Evolutionary conservation across 495 filamentous ascomycete genomes (phyloP), one percentile per base, ranked within the genome.

Genomic region (Aspergillus conjunctus): DNA sequence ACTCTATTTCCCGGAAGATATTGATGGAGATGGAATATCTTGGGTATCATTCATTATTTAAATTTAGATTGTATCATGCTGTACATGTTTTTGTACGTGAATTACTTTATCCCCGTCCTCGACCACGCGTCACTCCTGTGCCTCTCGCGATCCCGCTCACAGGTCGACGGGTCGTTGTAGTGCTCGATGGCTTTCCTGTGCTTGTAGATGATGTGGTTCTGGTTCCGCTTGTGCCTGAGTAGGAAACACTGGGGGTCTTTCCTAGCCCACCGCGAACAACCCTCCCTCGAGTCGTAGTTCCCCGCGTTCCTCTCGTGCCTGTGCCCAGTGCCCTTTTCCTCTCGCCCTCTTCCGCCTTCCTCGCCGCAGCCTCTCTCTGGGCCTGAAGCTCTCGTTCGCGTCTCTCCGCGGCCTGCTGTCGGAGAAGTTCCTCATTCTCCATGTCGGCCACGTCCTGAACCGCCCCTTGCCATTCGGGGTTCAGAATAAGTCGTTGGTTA

Each of bases 401-500:
- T 51, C 91, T 81, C 71, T 93, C 88, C 0, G 83, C 88, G 21
- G 89, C 91, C 66, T 90, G 87, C 66, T 86, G 86, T 67, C 84
- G 86, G 51, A 83, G 73, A 2, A 84, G 67, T 6, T 83, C 83
- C 67, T 97, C 94, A 56, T 85, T 87, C 69, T 98, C 93, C 43
- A 89, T 81, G 50, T 97, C 91, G 48, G 83, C 81, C 6, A 95
- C 75, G 76, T 98, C 94, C 70, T 91, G 85, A 7, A 81, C 89
- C 9, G 92, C 89, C 51, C 94, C 94, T 61, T 94, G 87, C 94
- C 94, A 98, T 51, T 86, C 79, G 2, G 90, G 89, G 64, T 93
- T 90, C 37, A 97, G 84, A 30, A 98, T 88, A 46, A 98, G 76
- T 4, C 94, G 87, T 68, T 98, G 92, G 67, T 95, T 98, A 72